phyloP scores from a whole-genome alignment of 345 rosid genomes.

The Rhodamnia argentea region DNA sequence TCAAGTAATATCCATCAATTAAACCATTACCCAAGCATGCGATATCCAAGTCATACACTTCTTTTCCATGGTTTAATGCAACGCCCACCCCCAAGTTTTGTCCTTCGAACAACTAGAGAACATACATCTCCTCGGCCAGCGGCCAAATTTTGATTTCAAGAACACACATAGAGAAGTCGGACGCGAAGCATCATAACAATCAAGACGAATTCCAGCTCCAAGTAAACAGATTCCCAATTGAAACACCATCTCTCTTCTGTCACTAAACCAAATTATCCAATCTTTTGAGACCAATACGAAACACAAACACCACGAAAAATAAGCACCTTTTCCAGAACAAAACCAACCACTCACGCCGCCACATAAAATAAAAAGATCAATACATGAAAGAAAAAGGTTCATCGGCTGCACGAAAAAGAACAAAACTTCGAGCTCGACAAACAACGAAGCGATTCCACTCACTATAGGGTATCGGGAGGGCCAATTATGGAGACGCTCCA shows the following conservation, averaged over 20 bases:
- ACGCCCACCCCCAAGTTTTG: background rate
- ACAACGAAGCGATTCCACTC: background rate
- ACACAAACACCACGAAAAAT: background rate
- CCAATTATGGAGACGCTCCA: slow-evolving; percentile 95
- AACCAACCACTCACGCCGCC: background rate
- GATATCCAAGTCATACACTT: background rate
- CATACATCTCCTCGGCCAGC: background rate
- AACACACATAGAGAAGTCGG: background rate
- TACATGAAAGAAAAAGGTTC: background rate
- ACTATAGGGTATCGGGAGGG: slow-evolving; percentile 96
- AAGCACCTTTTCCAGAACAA: background rate
- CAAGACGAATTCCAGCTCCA: background rate
- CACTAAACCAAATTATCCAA: background rate
- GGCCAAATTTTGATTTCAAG: background rate
- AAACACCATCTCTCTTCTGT: background rate
- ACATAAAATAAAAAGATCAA: background rate
- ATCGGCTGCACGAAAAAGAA: background rate
- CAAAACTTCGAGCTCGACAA: background rate
- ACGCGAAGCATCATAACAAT: background rate
- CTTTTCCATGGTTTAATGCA: background rate
- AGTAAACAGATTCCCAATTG: background rate
- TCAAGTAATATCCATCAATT: background rate
- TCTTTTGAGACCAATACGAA: background rate
- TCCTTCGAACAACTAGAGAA: background rate
- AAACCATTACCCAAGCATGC: background rate